phyloP scores from a whole-genome alignment of 495 filamentous ascomycete species.

The Hamigera avellanea region DNA sequence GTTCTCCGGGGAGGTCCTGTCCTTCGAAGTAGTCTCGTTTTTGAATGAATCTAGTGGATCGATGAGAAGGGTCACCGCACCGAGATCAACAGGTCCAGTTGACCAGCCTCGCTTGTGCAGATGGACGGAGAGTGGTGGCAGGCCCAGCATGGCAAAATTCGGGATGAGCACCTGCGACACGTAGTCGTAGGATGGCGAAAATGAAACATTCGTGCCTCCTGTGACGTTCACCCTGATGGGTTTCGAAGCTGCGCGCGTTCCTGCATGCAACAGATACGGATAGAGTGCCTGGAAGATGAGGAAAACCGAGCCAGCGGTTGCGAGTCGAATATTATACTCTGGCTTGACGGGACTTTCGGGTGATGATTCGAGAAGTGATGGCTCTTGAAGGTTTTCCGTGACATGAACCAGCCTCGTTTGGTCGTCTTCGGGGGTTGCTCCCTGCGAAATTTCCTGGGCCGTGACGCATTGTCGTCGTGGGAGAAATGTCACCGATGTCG shows the following conservation, averaged over 20 bases:
- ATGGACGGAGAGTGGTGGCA: slow-evolving; percentile 41
- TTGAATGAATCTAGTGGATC: slow-evolving; percentile 28
- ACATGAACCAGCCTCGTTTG: not conserved
- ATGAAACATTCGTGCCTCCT: slow-evolving; percentile 69
- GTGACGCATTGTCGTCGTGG: slow-evolving; percentile 15
- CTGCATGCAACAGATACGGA: slow-evolving; percentile 59
- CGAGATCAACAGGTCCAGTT: slow-evolving; percentile 41
- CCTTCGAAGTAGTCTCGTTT: not conserved
- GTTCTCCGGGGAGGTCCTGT: too few relatives aligned
- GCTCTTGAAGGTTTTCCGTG: too few relatives aligned
- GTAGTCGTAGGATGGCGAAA: slow-evolving; percentile 67
- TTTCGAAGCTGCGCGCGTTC: slow-evolving; percentile 11
- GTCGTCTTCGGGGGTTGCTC: too few relatives aligned
- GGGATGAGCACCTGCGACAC: slow-evolving; percentile 64
- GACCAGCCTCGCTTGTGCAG: slow-evolving; percentile 59
- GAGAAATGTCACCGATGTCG: slow-evolving; percentile 39
- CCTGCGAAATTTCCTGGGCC: too few relatives aligned
- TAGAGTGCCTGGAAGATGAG: slow-evolving; percentile 77
- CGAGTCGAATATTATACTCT: slow-evolving; percentile 21
- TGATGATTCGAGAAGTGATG: not conserved
- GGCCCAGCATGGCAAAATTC: slow-evolving; percentile 49
- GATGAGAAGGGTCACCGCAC: slow-evolving; percentile 47
- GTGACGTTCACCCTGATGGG: slow-evolving; percentile 48
- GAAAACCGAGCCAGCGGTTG: slow-evolving; percentile 36
- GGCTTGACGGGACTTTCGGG: slow-evolving; percentile 3